Conservation (phyloP, 1,139 yeast species). For the Lodderomyces metapsilosis region DNA sequence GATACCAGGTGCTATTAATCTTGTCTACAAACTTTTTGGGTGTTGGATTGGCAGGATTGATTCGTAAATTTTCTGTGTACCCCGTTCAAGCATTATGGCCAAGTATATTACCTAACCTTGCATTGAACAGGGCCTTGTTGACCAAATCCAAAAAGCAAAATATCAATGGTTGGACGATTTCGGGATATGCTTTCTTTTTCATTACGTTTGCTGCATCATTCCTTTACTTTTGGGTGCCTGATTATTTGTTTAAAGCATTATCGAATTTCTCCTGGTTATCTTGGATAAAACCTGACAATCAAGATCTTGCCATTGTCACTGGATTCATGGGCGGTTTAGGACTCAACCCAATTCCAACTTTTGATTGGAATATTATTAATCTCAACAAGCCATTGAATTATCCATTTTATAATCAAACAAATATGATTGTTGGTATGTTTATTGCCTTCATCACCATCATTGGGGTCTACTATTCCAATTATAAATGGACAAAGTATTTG, state of each 20-base stretch:
- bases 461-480: constrained; percentile 51
- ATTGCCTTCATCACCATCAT: constrained; percentile 43
- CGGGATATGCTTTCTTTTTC: constrained; percentile 32
- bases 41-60: constrained; percentile 61
- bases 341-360: constrained; percentile 53
- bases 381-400: constrained; percentile 26
- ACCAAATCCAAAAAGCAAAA: constrained; percentile 44
- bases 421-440: constrained; percentile 42
- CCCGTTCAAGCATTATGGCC: constrained; percentile 64
- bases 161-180: no score
- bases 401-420: constrained; percentile 48
- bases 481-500: constrained; percentile 49
- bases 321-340: constrained; percentile 59
- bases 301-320: constrained; percentile 51
- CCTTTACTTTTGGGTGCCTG: no score
- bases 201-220: constrained; percentile 23
- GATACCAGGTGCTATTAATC: constrained; percentile 48
- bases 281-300: constrained; percentile 35
- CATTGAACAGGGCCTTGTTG: no score
- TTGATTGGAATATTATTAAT: constrained; percentile 47
- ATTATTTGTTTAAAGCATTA: constrained; percentile 31
- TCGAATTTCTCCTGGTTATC: constrained; percentile 37
- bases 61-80: constrained; percentile 56
- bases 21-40: constrained; percentile 61
- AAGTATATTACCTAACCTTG: constrained; percentile 50